These are phyloP conservation scores for Comarum palustre DNA, from an alignment of 306 rosid genomes.

Conservation along the genomic window DNA sequence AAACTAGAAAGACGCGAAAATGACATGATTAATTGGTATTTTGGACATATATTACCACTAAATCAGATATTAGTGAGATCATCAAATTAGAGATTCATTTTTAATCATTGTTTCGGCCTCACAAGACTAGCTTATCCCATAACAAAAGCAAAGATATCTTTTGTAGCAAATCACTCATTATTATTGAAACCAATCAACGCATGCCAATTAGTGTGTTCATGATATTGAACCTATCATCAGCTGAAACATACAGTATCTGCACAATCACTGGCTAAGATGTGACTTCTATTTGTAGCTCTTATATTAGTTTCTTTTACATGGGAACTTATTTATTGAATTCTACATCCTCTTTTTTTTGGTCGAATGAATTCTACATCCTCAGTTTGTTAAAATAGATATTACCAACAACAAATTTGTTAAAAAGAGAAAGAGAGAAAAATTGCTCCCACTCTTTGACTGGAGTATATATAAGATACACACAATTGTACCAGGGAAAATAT, in stretches of 20 bases:
- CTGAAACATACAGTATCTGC: background rate
- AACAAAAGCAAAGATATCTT: background rate
- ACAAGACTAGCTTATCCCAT: background rate
- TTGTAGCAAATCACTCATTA: background rate
- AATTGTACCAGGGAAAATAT: background rate
- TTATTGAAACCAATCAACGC: background rate
- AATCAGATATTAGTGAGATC: background rate
- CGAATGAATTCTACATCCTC: background rate
- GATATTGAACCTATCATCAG: background rate
- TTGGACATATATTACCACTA: background rate
- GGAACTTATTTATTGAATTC: background rate
- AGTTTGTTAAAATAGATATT: background rate
- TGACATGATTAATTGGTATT: background rate
- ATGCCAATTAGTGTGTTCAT: background rate
- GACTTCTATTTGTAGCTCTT: background rate
- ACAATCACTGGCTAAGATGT: background rate
- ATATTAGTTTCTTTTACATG: background rate
- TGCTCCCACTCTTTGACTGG: background rate
- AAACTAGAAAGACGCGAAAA: background rate
- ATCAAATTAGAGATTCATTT: background rate
- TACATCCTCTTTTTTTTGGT: too few relatives aligned
- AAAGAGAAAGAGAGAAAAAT: background rate
- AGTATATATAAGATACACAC: too few relatives aligned
- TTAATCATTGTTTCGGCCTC: background rate
- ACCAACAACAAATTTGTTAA: background rate